Conservation (phyloP, 495 filamentous ascomycete genomes). For the Tuber indicum region DNA sequence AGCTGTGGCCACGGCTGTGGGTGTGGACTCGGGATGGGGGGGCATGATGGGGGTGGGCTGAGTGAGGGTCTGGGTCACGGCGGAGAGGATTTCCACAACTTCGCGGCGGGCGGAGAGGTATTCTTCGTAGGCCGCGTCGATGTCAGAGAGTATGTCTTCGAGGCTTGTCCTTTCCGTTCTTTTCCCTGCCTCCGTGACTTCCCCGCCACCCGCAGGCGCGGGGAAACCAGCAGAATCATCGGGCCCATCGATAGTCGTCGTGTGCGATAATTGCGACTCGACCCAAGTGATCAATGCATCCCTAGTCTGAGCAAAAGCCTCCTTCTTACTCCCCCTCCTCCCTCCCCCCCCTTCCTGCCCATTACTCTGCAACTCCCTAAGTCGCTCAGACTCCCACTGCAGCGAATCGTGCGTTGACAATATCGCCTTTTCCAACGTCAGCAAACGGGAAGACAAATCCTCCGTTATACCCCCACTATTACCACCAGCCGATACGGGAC, state of each 20-base stretch:
- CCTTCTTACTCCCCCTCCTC: slow-evolving; percentile 24
- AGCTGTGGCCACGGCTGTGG: neutral
- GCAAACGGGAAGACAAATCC: slow-evolving; percentile 13
- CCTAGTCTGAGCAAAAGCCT: slow-evolving; percentile 23
- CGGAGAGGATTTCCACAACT: slow-evolving; percentile 22
- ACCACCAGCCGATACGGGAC: neutral
- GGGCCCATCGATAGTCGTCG: neutral
- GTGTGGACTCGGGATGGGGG: neutral
- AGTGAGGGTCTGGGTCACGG: slow-evolving; percentile 18
- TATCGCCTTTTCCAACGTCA: slow-evolving; percentile 34
- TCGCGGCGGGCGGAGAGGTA: slow-evolving; percentile 32
- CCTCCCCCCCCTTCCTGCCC: slow-evolving; percentile 3
- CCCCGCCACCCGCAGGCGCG: slow-evolving; percentile 10
- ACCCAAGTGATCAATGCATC: slow-evolving; percentile 32
- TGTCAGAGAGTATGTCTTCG: slow-evolving; percentile 13
- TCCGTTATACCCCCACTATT: slow-evolving; percentile 18
- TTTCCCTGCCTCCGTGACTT: neutral
- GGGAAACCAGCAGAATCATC: neutral
- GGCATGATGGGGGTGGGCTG: neutral
- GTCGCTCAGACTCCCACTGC: slow-evolving; percentile 21
- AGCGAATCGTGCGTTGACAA: slow-evolving; percentile 20
- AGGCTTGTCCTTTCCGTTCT: slow-evolving; percentile 9
- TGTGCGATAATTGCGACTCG: slow-evolving; percentile 25
- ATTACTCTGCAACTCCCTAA: slow-evolving; percentile 18
- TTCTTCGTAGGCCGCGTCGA: slow-evolving; percentile 24